Percentiles rank a stretch among this genome's conserved stretches.
These are phyloP conservation scores for Phytophthora megakarya DNA, from an alignment of 352 stramenopile genomes.

Conservation along the genomic window DNA sequence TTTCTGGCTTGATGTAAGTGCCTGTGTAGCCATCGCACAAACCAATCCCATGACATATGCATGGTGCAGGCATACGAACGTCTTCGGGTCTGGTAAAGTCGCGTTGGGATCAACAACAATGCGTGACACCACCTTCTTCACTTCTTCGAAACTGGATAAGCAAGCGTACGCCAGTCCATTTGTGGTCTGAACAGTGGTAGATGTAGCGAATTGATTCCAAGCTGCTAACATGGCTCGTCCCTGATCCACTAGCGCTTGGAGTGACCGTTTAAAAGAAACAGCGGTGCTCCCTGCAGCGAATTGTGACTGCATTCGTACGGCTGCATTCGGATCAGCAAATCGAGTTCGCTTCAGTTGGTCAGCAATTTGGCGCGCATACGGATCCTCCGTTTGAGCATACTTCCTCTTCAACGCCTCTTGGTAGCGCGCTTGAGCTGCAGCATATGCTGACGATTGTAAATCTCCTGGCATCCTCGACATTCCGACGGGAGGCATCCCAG, in stretches of 20 bases:
- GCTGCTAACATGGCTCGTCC: constrained; percentile 70
- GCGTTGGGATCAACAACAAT: constrained; percentile 58
- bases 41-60: constrained; percentile 80
- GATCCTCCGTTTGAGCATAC: constrained; percentile 29
- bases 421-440: constrained; percentile 30
- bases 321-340: constrained; percentile 19
- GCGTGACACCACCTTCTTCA: constrained; percentile 76
- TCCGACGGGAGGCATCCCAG: constrained; percentile 22
- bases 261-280: constrained; percentile 51
- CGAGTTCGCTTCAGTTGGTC: constrained; percentile 45
- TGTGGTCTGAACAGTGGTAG: constrained; percentile 53
- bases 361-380: constrained; percentile 29
- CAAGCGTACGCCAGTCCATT: constrained; percentile 68
- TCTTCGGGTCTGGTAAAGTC: constrained; percentile 49
- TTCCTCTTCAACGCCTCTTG: constrained; percentile 48
- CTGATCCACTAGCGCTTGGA: constrained; percentile 71
- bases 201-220: constrained; percentile 75
- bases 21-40: constrained; percentile 77
- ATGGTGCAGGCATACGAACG: constrained; percentile 84
- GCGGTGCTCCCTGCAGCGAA: constrained; percentile 21
- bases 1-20: constrained; percentile 69
- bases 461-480: constrained; percentile 35
- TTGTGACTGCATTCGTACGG: constrained; percentile 29
- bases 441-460: constrained; percentile 31
- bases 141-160: constrained; percentile 77